phyloP scores from a whole-genome alignment of 495 filamentous ascomycete species.

The Echria macrotheca region DNA sequence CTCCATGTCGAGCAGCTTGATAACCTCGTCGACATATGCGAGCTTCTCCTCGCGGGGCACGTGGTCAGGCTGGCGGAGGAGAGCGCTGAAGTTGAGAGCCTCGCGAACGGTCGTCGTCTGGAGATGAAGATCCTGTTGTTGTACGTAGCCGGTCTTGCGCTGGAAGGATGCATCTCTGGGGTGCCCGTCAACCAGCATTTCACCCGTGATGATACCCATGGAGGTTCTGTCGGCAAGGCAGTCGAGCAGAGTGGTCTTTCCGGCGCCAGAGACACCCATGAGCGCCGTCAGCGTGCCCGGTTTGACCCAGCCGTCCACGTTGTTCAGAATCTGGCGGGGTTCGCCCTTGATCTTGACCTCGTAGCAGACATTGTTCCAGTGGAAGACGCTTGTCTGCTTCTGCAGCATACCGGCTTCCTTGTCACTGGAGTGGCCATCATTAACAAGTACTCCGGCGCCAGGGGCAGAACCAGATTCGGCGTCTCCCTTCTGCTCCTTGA shows the following conservation, averaged over 20 bases:
- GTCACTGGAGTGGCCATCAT: conserved; percentile 42
- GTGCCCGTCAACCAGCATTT: conserved; percentile 78
- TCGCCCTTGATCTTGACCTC: conserved; percentile 83
- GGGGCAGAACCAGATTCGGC: conserved; percentile 50
- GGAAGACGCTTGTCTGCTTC: conserved; percentile 64
- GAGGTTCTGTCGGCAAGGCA: conserved; percentile 72
- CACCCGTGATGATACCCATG: conserved; percentile 79
- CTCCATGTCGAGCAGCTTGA: conserved; percentile 83
- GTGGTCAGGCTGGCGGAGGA: conserved; percentile 74
- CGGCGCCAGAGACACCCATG: conserved; percentile 72
- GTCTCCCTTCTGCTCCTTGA: conserved; percentile 51
- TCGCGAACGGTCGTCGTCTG: conserved; percentile 81
- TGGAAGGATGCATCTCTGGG: conserved; percentile 77
- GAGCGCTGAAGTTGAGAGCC: conserved; percentile 75
- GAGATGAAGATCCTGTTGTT: conserved; percentile 92
- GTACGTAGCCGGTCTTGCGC: conserved; percentile 90
- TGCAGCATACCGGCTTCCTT: conserved; percentile 46
- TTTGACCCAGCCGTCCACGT: conserved; percentile 87
- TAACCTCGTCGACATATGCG: conserved; percentile 84
- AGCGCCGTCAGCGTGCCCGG: conserved; percentile 86
- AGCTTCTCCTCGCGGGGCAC: conserved; percentile 68
- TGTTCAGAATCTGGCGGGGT: conserved; percentile 67
- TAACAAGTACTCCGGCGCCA: conserved; percentile 30
- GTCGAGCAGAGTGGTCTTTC: conserved; percentile 70
- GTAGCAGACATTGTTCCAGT: conserved; percentile 82